Base-by-base conservation (phyloP, 805 yeast genomes). In the Tetrapisispora pingtungensis region DNA sequence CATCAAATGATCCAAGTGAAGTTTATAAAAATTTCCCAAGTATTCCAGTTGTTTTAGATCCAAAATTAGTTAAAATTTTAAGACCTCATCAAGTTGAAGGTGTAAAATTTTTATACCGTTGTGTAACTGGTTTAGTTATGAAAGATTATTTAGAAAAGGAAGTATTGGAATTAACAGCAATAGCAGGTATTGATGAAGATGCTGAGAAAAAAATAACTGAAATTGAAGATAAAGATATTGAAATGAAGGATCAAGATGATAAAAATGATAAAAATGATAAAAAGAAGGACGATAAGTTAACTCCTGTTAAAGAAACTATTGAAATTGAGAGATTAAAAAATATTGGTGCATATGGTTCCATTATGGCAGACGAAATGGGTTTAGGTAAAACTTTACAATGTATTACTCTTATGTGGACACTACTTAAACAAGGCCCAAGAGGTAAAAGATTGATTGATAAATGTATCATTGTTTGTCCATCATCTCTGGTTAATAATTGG, bases 351-450 rank as follows among this genome's bases (percentile, higher is more conserved):
- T 78, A 83, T 56, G 98, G 98, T 3, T 90, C 97, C 58, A 90
- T 90, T 41, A 90, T 90, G 97, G 97, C 97, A 0, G 97, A 88
- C 66, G 97, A 85, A 62, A 88, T 88, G 97, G 97, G 96, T 4
- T 69, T 87, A 33, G 96, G 96, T 22, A 87, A 87, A 59, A 87
- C 96, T 0, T 69, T 87, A 22, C 96, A 87, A 60, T 90, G 97
- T 62, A 73, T 90, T 30, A 73, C 96, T 0, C 69, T 90, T 28
- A 73, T 89, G 84, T 90, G 97, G 97, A 90, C 97, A 0, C 61
- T 90, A 40, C 69, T 90, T 40, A 77, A 76, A 49, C 98, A 90
- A 61, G 81, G 95, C 8, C 97, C 97, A 1, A 75, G 89, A 43
- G 78, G 80, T 10, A 78, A 73, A 52, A 78, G 80, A 42, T 81